Conservation (phyloP, 129 eudicot genomes). For the Pittosporum tobira region DNA sequence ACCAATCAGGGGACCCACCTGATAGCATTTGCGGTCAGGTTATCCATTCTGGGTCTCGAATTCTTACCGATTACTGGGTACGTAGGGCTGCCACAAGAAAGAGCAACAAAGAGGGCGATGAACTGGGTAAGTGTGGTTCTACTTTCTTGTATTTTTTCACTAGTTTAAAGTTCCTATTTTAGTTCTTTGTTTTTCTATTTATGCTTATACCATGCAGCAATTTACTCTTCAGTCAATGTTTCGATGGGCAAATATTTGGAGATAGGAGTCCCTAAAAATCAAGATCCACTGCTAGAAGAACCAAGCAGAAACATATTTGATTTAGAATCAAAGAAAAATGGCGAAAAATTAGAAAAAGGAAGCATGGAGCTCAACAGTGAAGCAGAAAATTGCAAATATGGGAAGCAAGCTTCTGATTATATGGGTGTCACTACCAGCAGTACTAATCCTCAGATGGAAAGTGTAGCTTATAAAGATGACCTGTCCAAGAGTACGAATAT, state of each 20-base stretch:
- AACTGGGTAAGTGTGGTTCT: constrained; percentile 26
- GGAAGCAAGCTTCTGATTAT: constrained; percentile 20
- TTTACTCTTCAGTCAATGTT: constrained; percentile 19
- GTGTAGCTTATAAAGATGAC: constrained; percentile 10
- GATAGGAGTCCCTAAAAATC: constrained; percentile 30
- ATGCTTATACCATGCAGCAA: not conserved
- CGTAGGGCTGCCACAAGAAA: constrained; percentile 26
- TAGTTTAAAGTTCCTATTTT: not conserved
- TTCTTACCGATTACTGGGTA: constrained; percentile 17
- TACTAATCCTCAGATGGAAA: constrained; percentile 10
- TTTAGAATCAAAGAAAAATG: constrained; percentile 20
- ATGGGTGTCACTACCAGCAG: constrained; percentile 16
- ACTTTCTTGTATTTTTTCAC: not conserved
- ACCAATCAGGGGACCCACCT: constrained; percentile 35
- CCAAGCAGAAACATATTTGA: constrained; percentile 17
- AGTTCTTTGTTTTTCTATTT: not conserved
- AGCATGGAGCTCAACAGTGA: constrained; percentile 13
- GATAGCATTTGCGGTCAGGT: constrained; percentile 67
- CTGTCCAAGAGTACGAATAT: constrained; percentile 16
- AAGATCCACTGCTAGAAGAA: constrained; percentile 15
- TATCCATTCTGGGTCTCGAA: constrained; percentile 33
- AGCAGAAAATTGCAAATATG: constrained; percentile 15
- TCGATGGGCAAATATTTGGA: constrained; percentile 50
- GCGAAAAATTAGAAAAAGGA: constrained; percentile 11
- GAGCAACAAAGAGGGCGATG: constrained; percentile 22